Percentiles rank a stretch among this genome's conserved stretches.
These are phyloP conservation scores for Nicotiana otophora DNA, from an alignment of 257 asterid species.

Conservation along the genomic window DNA sequence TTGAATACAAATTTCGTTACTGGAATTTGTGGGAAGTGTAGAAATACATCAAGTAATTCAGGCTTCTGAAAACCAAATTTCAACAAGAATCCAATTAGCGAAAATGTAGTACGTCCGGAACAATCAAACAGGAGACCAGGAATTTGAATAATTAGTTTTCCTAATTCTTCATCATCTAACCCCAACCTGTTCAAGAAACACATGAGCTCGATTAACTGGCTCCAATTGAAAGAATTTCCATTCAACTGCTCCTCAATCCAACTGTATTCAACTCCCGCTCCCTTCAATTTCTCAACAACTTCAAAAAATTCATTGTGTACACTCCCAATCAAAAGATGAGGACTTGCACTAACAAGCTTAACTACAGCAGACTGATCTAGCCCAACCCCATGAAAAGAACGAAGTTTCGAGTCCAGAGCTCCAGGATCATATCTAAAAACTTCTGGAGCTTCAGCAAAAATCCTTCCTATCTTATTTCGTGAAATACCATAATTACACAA, in stretches of 20 bases:
- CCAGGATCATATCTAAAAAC: conserved; percentile 41
- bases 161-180: conserved; percentile 35
- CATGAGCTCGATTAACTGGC: conserved; percentile 33
- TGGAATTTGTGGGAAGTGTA: conserved; percentile 41
- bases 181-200: conserved; percentile 35
- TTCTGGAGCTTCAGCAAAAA: conserved; percentile 48
- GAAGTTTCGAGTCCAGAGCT: conserved; percentile 42
- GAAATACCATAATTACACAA: conserved; percentile 59
- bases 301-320: conserved; percentile 25
- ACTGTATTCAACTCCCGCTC: conserved; percentile 27
- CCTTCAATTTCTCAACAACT: conserved; percentile 38
- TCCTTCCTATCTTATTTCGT: conserved; percentile 50
- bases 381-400: conserved; percentile 39
- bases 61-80: conserved; percentile 43
- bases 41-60: conserved; percentile 29
- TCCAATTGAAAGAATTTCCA: conserved; percentile 45
- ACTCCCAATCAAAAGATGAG: conserved; percentile 42
- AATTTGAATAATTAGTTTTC: conserved; percentile 24
- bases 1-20: conserved; percentile 31
- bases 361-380: conserved; percentile 39
- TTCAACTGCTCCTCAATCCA: conserved; percentile 44
- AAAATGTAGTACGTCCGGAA: conserved; percentile 41
- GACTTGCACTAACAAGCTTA: conserved; percentile 51
- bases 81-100: conserved; percentile 39
- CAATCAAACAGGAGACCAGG: conserved; percentile 47